A percentile compares a stretch with the other conserved stretches of the same genome.
Evolutionary conservation across 2,329 filamentous ascomycete genomes (phyloP).

Genomic region (Davidsoniella australis): DNA sequence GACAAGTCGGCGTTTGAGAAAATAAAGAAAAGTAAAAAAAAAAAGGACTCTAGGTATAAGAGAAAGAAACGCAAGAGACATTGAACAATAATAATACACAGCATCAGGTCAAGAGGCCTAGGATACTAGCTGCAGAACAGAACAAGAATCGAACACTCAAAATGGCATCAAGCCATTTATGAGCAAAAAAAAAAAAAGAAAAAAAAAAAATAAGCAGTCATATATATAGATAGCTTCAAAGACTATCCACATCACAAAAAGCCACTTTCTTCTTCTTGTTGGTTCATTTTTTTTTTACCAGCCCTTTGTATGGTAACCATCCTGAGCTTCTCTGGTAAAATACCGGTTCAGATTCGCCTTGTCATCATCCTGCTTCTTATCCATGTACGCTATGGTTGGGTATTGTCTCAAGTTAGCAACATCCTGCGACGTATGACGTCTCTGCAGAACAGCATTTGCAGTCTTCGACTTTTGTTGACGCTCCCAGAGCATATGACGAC

Average conservation of each 20-base stretch:
- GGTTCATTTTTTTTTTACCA: slow-evolving; percentile 19
- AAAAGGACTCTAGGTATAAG: neutral
- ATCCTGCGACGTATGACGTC: slow-evolving; percentile 79
- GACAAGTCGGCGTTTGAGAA: too few species aligned
- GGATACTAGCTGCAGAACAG: too few species aligned
- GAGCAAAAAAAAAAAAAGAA: neutral
- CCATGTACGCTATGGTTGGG: slow-evolving; percentile 47
- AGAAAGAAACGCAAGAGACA: neutral
- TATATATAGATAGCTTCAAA: slow-evolving; percentile 6
- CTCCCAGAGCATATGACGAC: slow-evolving; percentile 86
- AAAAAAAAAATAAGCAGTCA: slow-evolving; percentile 3
- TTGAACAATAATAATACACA: slow-evolving; percentile 5
- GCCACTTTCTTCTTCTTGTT: neutral
- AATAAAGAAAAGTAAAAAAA: neutral
- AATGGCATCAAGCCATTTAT: neutral
- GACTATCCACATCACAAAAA: neutral
- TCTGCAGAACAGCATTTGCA: slow-evolving; percentile 74
- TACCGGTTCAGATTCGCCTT: slow-evolving; percentile 72
- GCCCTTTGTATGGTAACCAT: slow-evolving; percentile 28
- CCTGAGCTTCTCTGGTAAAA: slow-evolving; percentile 58
- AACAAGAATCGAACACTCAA: too few species aligned
- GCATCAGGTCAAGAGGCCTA: neutral
- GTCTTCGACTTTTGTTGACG: slow-evolving; percentile 86
- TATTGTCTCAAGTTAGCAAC: slow-evolving; percentile 76
- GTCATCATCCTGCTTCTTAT: slow-evolving; percentile 43